phyloP scores from a whole-genome alignment of 805 yeast species.

The Huiozyma naganishii region DNA sequence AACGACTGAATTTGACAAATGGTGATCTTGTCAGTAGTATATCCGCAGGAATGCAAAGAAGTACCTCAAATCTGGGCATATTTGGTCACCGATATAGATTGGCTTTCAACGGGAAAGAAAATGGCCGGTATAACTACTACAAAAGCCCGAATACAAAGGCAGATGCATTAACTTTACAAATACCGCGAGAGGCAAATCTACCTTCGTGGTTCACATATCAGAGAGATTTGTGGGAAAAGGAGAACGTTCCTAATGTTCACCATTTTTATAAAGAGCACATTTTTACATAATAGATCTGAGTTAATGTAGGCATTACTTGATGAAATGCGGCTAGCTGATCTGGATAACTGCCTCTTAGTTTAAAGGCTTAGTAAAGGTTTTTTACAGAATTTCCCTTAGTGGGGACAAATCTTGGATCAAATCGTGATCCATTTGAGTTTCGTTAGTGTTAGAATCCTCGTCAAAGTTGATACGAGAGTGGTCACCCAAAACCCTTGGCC shows the following conservation, averaged over 20 bases:
- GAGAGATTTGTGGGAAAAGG: constrained; percentile 55
- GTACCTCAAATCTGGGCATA: constrained; percentile 22
- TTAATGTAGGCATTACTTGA: not conserved
- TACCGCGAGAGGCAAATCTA: constrained; percentile 54
- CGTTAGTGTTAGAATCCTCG: constrained; percentile 3
- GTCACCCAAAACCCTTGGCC: constrained; percentile 79
- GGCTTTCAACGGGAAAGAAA: constrained; percentile 24
- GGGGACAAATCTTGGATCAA: constrained; percentile 4
- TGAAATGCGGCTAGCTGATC: no score
- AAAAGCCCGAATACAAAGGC: constrained; percentile 24
- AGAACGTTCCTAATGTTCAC: constrained; percentile 26
- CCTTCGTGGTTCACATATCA: constrained; percentile 68
- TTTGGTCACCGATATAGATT: constrained; percentile 25
- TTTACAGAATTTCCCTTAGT: constrained; percentile 13
- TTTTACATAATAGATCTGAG: constrained; percentile 9
- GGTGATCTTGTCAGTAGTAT: constrained; percentile 4
- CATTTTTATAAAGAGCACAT: constrained; percentile 26
- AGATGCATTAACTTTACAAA: constrained; percentile 23
- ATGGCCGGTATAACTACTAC: constrained; percentile 30
- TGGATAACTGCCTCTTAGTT: no score
- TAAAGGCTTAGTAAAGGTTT: not conserved
- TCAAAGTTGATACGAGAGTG: constrained; percentile 51
- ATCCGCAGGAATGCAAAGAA: constrained; percentile 4
- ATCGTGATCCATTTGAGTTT: constrained; percentile 3
- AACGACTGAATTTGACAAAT: not conserved